These are phyloP conservation scores for Tylopilus rubrobrunneus DNA, from an alignment of 768 basidiomycete species.

Conservation along the genomic window DNA sequence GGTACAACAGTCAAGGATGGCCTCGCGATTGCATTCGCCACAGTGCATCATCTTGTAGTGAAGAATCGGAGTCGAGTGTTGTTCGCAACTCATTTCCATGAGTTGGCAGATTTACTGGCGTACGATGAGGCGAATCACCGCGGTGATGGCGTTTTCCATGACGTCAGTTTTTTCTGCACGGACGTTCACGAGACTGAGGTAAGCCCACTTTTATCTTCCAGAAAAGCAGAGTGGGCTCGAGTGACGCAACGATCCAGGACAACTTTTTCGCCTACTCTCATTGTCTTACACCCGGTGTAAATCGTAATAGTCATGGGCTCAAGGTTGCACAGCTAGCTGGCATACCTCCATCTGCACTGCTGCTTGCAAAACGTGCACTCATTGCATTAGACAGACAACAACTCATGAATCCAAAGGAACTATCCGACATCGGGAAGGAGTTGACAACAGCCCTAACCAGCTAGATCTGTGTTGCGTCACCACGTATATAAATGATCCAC, in stretches of 20 bases:
- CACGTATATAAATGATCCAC: background rate
- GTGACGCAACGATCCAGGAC: slow-evolving; percentile 43
- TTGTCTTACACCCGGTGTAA: slow-evolving; percentile 75
- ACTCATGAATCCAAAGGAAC: slow-evolving; percentile 24
- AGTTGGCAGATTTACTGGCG: slow-evolving; percentile 81
- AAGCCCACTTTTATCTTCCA: slow-evolving; percentile 24
- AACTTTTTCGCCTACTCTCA: slow-evolving; percentile 83
- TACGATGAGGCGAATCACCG: slow-evolving; percentile 40
- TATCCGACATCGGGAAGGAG: slow-evolving; percentile 31
- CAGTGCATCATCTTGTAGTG: slow-evolving; percentile 74
- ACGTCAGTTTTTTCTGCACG: slow-evolving; percentile 85
- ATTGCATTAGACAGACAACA: slow-evolving; percentile 32
- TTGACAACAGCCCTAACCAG: slow-evolving; percentile 15
- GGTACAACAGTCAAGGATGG: slow-evolving; percentile 93
- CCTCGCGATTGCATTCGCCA: slow-evolving; percentile 88
- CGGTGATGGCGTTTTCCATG: slow-evolving; percentile 48
- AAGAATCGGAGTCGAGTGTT: slow-evolving; percentile 77
- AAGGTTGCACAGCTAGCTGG: slow-evolving; percentile 88
- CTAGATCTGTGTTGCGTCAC: background rate
- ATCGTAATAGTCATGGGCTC: slow-evolving; percentile 85
- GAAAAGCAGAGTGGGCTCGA: background rate
- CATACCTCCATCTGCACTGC: slow-evolving; percentile 62
- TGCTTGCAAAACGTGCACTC: slow-evolving; percentile 57
- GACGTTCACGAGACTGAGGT: slow-evolving; percentile 78
- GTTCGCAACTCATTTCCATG: slow-evolving; percentile 99